A percentile compares a stretch with the other conserved stretches of the same genome.
These are phyloP conservation scores for Penicillium roqueforti DNA, from an alignment of 495 filamentous ascomycete genomes.

Conservation along the genomic window DNA sequence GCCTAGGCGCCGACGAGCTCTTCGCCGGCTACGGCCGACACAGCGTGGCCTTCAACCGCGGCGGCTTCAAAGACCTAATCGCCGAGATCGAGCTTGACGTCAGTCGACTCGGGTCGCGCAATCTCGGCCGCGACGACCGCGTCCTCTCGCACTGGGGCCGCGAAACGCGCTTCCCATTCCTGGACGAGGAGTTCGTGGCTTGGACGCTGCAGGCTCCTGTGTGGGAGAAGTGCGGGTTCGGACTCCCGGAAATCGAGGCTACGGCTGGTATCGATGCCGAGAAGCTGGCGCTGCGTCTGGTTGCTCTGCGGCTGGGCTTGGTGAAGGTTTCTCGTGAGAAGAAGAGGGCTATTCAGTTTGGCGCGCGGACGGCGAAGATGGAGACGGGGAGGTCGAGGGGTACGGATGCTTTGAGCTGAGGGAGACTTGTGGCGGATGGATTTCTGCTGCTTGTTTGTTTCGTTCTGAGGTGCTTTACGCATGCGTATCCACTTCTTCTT, in stretches of 20 bases:
- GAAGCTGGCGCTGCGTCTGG: constrained; percentile 74
- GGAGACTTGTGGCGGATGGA: not conserved
- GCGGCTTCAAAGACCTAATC: constrained; percentile 65
- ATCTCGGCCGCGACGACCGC: constrained; percentile 90
- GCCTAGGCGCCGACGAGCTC: constrained; percentile 92
- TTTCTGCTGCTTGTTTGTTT: not conserved
- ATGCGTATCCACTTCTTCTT: not conserved
- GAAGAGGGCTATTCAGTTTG: constrained; percentile 92
- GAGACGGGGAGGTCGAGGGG: constrained; percentile 69
- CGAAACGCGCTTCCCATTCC: constrained; percentile 86
- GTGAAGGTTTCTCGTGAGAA: constrained; percentile 68
- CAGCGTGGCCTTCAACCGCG: constrained; percentile 63
- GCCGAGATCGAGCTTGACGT: constrained; percentile 87
- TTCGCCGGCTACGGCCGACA: constrained; percentile 93
- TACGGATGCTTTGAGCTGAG: constrained; percentile 49
- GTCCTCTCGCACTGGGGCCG: constrained; percentile 86
- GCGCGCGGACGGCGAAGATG: constrained; percentile 82
- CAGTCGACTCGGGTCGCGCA: constrained; percentile 79
- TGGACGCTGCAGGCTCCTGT: constrained; percentile 73
- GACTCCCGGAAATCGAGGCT: constrained; percentile 15
- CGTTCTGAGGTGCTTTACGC: not conserved
- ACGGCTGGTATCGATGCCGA: constrained; percentile 58
- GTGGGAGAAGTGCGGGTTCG: constrained; percentile 84
- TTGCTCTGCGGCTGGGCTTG: constrained; percentile 75
- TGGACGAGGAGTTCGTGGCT: constrained; percentile 79